These are phyloP conservation scores for Periconia sp. DNA, from an alignment of 2,329 filamentous ascomycete genomes.

Conservation along the genomic window DNA sequence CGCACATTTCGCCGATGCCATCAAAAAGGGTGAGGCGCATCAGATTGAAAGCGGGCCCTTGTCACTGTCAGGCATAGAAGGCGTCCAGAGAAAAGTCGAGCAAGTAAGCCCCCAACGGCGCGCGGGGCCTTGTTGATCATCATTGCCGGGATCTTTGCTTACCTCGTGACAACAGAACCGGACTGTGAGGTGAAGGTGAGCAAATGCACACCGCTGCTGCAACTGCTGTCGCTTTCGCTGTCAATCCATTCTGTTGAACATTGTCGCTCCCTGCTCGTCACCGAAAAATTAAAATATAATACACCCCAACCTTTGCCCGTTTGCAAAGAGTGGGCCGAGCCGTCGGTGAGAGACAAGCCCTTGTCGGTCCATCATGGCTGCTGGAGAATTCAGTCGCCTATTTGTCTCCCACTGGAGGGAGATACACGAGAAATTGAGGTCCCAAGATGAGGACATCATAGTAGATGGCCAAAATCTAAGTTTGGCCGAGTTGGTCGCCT, in stretches of 20 bases:
- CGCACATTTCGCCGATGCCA: neutral
- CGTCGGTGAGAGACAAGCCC: neutral
- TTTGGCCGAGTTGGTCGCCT: slow-evolving; percentile 13
- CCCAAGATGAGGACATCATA: slow-evolving; percentile 15
- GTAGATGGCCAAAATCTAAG: slow-evolving; percentile 14
- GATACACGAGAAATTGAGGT: slow-evolving; percentile 10
- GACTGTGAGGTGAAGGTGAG: neutral
- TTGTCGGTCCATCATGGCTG: slow-evolving; percentile 3
- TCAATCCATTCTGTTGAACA: neutral
- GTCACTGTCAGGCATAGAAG: neutral
- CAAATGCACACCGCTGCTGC: neutral
- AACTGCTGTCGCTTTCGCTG: neutral
- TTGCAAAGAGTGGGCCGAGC: neutral
- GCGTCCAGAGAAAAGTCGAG: neutral
- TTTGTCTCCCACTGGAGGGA: slow-evolving; percentile 19
- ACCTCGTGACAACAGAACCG: neutral
- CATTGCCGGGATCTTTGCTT: neutral
- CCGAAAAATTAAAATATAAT: neutral
- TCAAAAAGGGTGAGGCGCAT: neutral
- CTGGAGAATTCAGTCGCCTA: slow-evolving; percentile 15
- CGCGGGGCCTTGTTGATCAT: neutral
- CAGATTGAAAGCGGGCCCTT: neutral
- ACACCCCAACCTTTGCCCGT: neutral
- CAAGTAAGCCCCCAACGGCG: neutral
- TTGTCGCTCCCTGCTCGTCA: neutral